phyloP scores from a whole-genome alignment of 2,329 filamentous ascomycete genomes.

The Fusarium brevicatenulatum region DNA sequence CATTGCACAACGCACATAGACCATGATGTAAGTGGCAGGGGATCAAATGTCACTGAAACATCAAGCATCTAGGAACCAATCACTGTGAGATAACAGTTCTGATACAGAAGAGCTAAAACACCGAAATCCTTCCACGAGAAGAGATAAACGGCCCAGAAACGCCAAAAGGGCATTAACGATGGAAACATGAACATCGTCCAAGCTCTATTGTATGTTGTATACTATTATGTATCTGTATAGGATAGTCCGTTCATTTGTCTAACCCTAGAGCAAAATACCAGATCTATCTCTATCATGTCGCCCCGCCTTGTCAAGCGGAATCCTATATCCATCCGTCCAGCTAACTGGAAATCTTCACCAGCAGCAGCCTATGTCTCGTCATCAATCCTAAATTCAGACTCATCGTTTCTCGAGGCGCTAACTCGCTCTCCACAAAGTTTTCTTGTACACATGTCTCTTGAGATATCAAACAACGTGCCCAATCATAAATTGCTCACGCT shows the following conservation, averaged over 20 bases:
- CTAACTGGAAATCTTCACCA: constrained; percentile 36
- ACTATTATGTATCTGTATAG: constrained; percentile 37
- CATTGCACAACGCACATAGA: background rate
- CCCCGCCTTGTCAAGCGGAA: constrained; percentile 24
- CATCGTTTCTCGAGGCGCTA: constrained; percentile 37
- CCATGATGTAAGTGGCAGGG: constrained; percentile 33
- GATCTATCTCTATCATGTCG: constrained; percentile 43
- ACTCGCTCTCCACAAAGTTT: constrained; percentile 35
- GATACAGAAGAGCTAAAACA: background rate
- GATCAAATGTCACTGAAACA: constrained; percentile 21
- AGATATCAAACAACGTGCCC: constrained; percentile 37
- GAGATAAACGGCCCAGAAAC: background rate
- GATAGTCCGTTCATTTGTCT: constrained; percentile 45
- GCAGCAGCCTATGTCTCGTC: constrained; percentile 36
- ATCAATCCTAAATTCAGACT: constrained; percentile 43
- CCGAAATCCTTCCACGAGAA: background rate
- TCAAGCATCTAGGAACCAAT: background rate
- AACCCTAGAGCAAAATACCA: constrained; percentile 38
- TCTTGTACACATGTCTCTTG: constrained; percentile 40
- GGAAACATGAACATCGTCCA: constrained; percentile 18
- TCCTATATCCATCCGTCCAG: constrained; percentile 35
- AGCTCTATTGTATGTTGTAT: constrained; percentile 31
- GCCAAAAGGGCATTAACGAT: background rate
- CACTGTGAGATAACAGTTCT: background rate
- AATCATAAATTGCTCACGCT: constrained; percentile 31